Conservation (phyloP, 2,329 filamentous ascomycete species). For the Botrytis galanthina region DNA sequence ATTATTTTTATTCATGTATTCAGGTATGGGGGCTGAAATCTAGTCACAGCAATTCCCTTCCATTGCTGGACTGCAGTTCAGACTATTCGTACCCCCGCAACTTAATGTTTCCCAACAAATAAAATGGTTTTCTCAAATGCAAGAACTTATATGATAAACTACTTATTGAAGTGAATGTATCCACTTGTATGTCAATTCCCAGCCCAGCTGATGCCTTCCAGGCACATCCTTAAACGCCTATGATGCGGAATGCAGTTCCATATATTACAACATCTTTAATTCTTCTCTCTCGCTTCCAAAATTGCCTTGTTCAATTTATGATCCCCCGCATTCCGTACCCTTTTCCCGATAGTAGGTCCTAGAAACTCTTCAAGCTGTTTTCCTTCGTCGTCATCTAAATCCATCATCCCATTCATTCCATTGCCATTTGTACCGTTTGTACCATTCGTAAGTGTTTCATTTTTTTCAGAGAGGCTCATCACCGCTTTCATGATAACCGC, state of each 20-base stretch:
- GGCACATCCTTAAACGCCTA: conserved; percentile 4
- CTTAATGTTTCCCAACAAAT: not conserved
- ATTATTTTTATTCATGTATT: not conserved
- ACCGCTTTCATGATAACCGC: conserved; percentile 56
- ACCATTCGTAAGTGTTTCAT: conserved; percentile 24
- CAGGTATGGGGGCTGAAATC: not conserved
- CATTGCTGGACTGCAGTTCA: not conserved
- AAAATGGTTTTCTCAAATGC: not conserved
- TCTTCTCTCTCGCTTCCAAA: conserved; percentile 23
- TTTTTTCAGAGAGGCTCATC: conserved; percentile 49
- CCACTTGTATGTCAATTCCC: not conserved
- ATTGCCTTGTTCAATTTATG: conserved; percentile 36
- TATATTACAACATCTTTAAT: conserved; percentile 6
- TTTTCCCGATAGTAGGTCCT: conserved; percentile 34
- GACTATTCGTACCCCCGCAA: not conserved
- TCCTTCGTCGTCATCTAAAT: conserved; percentile 23
- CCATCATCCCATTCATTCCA: conserved; percentile 9
- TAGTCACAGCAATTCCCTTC: not conserved
- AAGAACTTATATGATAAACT: not conserved
- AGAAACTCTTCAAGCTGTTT: conserved; percentile 35
- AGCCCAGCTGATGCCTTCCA: not conserved
- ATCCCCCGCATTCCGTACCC: conserved; percentile 31
- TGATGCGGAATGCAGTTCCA: not conserved
- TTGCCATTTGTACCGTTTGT: conserved; percentile 28
- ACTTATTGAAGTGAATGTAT: not conserved